A percentile compares a stretch with the other conserved stretches of the same genome.
Evolutionary conservation across 1,284 basidiomycete genomes (phyloP).

Genomic region (Cutaneotrichosporon mucoides): DNA sequence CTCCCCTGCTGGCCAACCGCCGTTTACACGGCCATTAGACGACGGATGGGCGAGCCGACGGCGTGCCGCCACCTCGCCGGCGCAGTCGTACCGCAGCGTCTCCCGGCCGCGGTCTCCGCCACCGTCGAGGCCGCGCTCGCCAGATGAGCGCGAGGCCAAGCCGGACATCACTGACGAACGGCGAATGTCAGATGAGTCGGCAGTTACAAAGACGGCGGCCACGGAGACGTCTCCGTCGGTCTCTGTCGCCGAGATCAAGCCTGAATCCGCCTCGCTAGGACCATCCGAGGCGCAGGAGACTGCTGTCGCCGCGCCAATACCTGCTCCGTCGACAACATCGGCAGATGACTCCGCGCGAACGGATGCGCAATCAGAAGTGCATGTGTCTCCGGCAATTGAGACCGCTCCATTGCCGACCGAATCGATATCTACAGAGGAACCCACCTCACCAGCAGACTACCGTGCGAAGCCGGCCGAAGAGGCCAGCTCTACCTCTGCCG

Average conservation of each 20-base stretch:
- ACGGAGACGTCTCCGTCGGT: background rate
- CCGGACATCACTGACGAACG: conserved; percentile 1
- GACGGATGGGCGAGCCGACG: conserved; percentile 13
- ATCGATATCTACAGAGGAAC: too few species aligned
- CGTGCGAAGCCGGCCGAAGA: too few species aligned
- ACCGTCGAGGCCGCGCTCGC: conserved; percentile 4
- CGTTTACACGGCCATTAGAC: conserved; percentile 1
- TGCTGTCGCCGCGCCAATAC: too few species aligned
- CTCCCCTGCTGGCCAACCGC: background rate
- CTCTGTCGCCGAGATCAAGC: background rate
- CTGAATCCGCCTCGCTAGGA: background rate
- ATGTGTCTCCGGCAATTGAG: too few species aligned
- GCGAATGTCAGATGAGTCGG: background rate
- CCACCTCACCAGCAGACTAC: too few species aligned
- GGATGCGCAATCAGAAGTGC: too few species aligned
- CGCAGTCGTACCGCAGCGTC: conserved; percentile 5
- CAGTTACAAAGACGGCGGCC: background rate
- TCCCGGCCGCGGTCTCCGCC: background rate
- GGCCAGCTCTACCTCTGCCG: background rate
- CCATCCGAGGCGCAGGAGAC: too few species aligned
- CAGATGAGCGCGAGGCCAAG: background rate
- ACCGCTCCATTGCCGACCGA: too few species aligned
- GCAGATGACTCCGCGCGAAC: too few species aligned
- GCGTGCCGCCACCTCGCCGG: conserved; percentile 4
- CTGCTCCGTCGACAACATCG: too few species aligned